Evolutionary conservation across 176 grass and related monocot species (phyloP).

Genomic region (Bonia amplexicaulis): DNA sequence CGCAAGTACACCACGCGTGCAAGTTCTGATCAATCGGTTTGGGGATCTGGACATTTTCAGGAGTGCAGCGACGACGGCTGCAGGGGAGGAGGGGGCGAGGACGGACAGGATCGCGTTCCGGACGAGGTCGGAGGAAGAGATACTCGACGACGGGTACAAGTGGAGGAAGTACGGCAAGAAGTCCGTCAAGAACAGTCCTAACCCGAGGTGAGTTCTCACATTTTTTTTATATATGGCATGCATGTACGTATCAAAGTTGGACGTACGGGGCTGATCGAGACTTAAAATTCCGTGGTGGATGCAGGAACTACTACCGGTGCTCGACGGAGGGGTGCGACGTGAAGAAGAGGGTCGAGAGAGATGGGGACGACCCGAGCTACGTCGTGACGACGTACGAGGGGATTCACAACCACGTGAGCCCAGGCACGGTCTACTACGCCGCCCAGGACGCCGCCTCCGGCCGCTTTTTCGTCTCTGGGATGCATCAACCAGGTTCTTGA

Average conservation of each 20-base stretch:
- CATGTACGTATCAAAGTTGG: not conserved
- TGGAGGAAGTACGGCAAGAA: slow-evolving; percentile 86
- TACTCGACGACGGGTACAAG: slow-evolving; percentile 64
- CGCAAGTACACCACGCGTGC: not conserved
- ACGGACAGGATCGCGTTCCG: slow-evolving; percentile 55
- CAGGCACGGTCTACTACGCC: slow-evolving; percentile 62
- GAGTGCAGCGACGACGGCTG: not conserved
- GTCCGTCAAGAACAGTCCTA: slow-evolving; percentile 71
- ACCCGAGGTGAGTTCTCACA: slow-evolving; percentile 36
- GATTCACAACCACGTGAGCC: slow-evolving; percentile 70
- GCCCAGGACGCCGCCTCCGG: slow-evolving; percentile 59
- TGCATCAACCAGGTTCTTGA: slow-evolving; percentile 23
- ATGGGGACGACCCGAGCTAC: slow-evolving; percentile 63
- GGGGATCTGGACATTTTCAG: not conserved
- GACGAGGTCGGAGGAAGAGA: slow-evolving; percentile 54
- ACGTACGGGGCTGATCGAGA: not conserved
- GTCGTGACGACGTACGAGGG: slow-evolving; percentile 89
- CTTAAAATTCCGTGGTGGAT: no score
- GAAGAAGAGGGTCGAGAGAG: slow-evolving; percentile 95
- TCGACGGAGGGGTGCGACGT: slow-evolving; percentile 80
- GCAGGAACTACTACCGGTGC: slow-evolving; percentile 94
- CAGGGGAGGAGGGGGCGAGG: not conserved
- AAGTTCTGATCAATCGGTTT: not conserved
- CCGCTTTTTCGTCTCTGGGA: slow-evolving; percentile 71
- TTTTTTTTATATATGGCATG: not conserved